Base-by-base conservation (phyloP, 164 flowering plant species). In the Magnolia changhungtana region DNA sequence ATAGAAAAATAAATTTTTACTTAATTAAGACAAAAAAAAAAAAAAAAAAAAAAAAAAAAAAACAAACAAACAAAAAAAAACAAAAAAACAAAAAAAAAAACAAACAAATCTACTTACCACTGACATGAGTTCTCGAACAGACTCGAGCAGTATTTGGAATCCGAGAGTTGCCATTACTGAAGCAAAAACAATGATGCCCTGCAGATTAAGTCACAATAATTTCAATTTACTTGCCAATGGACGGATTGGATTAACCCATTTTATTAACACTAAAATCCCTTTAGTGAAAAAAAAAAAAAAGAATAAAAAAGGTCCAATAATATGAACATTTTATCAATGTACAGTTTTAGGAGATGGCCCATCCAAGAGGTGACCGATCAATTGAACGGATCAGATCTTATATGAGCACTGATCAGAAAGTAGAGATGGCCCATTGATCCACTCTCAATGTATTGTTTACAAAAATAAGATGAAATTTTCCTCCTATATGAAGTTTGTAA, bases 141-240 rank as follows among this genome's bases (percentile, higher is more conserved):
- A 89, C 75, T 91, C 96, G 0, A 91, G 63, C 76, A 90, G 21
- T n/a, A 91, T 86, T 74, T 91, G 94, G 19, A 91, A 65, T 51
- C 96, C 96, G 3, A 91, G 87, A 75, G 96, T 89, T 31, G 94
- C 94, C 96, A 91, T 91, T 23, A 90, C 87, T 58, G 94, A 91
- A 59, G 96, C 96, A 83, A 91, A 91, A 27, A 90, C 94, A 72
- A 89, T 80, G 68, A 91, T 90, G 0, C 96, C 96, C 96, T 91
- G 89, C 45, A 37, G n/a, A 63, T 75, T 7, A 11, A 6, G 19
- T 50, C 63, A 11, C 67, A 55, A 11, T 16, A 55, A 55, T 55
- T 55, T 37, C 13, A 55, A 9, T 55, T 55, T 55, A 55, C 13
- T 13, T 11, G 61, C 61, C 7, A 5, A 55, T 55, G 61, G 13